Evolutionary conservation across 139 green algal genomes (phyloP).

Genomic region (Chlamydomonas incerta): DNA sequence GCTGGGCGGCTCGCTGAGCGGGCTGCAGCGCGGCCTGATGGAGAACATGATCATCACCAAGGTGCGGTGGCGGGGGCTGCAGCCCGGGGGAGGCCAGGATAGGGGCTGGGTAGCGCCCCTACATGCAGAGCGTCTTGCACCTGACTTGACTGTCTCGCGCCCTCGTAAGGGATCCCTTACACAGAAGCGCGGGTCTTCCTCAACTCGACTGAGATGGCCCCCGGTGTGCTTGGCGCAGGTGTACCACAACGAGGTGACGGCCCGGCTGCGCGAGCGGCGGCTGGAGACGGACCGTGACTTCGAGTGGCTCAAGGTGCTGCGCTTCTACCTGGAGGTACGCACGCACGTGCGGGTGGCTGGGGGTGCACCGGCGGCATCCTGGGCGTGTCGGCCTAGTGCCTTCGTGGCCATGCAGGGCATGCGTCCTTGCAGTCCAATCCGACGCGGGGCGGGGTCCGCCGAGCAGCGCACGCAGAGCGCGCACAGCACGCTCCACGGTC

Average conservation of each 20-base stretch:
- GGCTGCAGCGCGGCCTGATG: conserved; percentile 45
- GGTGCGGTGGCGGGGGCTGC: conserved; percentile 5
- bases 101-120: not conserved
- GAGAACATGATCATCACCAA: conserved; percentile 60
- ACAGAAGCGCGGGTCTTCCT: too few species aligned
- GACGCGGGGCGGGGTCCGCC: too few species aligned
- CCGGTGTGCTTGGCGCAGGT: too few species aligned
- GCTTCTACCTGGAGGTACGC: conserved; percentile 53
- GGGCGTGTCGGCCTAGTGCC: too few species aligned
- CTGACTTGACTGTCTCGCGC: too few species aligned
- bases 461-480: too few species aligned
- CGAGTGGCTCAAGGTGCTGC: conserved; percentile 57
- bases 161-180: too few species aligned
- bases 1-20: conserved; percentile 24
- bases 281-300: conserved; percentile 40
- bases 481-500: too few species aligned
- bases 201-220: too few species aligned
- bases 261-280: conserved; percentile 43
- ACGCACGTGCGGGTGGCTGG: not conserved
- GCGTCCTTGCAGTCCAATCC: too few species aligned
- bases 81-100: not conserved
- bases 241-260: conserved; percentile 54
- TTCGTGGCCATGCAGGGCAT: too few species aligned
- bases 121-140: too few species aligned
- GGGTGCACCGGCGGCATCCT: not conserved